Base-by-base conservation (phyloP, 2,329 filamentous ascomycete species). In the Paracoccidioides lutzii region DNA sequence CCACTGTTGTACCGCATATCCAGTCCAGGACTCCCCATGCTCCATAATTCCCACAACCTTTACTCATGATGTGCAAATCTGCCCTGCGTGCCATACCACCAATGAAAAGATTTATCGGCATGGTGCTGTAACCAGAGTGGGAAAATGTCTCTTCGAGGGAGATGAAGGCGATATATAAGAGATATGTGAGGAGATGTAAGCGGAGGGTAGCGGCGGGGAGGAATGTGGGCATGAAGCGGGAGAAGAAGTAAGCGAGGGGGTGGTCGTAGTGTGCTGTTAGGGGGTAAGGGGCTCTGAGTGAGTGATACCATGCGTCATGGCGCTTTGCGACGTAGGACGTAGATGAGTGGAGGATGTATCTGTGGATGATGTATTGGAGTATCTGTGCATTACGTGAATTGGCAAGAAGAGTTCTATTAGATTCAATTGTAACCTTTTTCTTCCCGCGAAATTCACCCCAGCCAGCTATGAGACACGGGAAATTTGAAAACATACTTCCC, bases 351-450 rank as follows among this genome's bases (percentile, higher is more conserved):
- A 95, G 77, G 32, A 85, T 57, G 64, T 80, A 79, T 53, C 86
- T 83, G 71, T 95, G 89, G 61, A 88, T 76, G 62, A 82, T 78
- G 68, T 94, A 95, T 56, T 83, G 80, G 9, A 90, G 66, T 5
- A 81, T 64, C 73, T 88, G 55, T 12, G 49, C 22, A 32, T 14
- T 3, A 61, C 58, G 4, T 69, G 49, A 37, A 66, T 56, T 68
- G 45, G 48, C 37, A 4, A 48, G 45, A 15, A 6, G 46, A 28
- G 3, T 3, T 43, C 15, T 45, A 64, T 35, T n/a, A 40, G 35
- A 33, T 38, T n/a, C 10, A 15, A 38, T 52, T 30, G 3, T 42
- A 40, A 5, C 2, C 4, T 5, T 40, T 40, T 28, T 4, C 37
- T 38, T 37, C 12, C 3, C 33, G 5, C 46, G 37, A 22, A 2